Base-by-base conservation (phyloP, 352 stramenopile species). In the Phytopythium ostracodes region DNA sequence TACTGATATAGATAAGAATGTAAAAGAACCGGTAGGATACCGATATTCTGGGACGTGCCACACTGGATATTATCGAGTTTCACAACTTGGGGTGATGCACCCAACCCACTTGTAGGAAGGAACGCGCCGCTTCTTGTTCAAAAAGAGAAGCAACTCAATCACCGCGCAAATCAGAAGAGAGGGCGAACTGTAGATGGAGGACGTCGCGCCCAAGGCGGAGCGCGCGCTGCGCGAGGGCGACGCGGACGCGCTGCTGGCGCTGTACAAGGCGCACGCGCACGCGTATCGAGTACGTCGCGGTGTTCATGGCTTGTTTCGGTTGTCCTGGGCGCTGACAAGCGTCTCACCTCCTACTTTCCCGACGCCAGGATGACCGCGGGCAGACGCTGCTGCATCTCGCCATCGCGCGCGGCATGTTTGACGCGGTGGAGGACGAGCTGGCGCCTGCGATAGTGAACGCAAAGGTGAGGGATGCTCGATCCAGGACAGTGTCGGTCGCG, bases 321-420 rank as follows among this genome's bases (percentile, higher is more conserved):
- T 17, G 49, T 11, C 17, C 4, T 14, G 33, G n/a, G 14, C 0
- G 27, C 14, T 56, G 49, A 56, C 49, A 36, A 14, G 49, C 15
- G 49, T 33, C 29, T 8, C 29, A 7, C 14, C 7, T 11, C 33
- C 33, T 10, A 4, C 2, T 14, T 11, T 10, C 14, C 2, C 14
- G n/a, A 22, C 22, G 47, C 17, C 59, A 76, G 69, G 69, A 76
- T 38, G 65, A 64, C 25, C 59, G 62, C 4, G 63, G 66, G 14
- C 62, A 59, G 51, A 76, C 66, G 7, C 54, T 76, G 59, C 59
- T 76, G 59, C 69, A 76, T 18, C 9, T 73, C 27, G 63, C 66
- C 14, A 68, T 73, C 47, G 59, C 60, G 50, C 63, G 67, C 56
- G 62, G 62, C 14, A 31, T 76, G 2, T 76, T 76, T 36, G 69